Conservation (phyloP, 257 asterid species). For the Rauvolfia tetraphylla region DNA sequence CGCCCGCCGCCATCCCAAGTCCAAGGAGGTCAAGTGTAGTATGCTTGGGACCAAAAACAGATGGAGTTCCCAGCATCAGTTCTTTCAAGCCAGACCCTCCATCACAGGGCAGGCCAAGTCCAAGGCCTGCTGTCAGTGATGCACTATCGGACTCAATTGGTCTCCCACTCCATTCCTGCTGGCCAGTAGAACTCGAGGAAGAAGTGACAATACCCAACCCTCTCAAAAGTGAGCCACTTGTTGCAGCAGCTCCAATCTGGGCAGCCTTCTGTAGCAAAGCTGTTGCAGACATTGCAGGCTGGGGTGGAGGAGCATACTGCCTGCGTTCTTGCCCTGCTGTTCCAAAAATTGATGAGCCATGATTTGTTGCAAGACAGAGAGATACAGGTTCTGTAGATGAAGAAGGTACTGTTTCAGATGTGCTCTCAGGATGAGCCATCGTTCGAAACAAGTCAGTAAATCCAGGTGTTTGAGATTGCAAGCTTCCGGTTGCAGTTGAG, state of each 20-base stretch:
- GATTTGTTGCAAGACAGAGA: slow-evolving; percentile 59
- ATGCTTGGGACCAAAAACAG: slow-evolving; percentile 72
- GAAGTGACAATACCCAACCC: slow-evolving; percentile 56
- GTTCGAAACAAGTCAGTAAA: slow-evolving; percentile 42
- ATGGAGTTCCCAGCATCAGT: slow-evolving; percentile 77
- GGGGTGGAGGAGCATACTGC: slow-evolving; percentile 55
- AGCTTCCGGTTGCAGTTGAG: slow-evolving; percentile 50
- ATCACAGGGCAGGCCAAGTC: slow-evolving; percentile 62
- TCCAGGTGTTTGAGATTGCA: slow-evolving; percentile 45
- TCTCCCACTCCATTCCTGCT: slow-evolving; percentile 44
- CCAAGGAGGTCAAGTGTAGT: slow-evolving; percentile 88
- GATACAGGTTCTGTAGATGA: slow-evolving; percentile 57
- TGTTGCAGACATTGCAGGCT: slow-evolving; percentile 81
- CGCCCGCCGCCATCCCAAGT: slow-evolving; percentile 76
- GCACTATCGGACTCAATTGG: slow-evolving; percentile 39
- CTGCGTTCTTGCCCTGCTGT: slow-evolving; percentile 56
- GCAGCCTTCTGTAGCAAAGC: slow-evolving; percentile 89
- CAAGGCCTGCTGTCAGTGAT: slow-evolving; percentile 49
- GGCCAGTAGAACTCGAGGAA: slow-evolving; percentile 30
- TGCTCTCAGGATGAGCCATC: slow-evolving; percentile 30
- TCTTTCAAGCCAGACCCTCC: slow-evolving; percentile 70
- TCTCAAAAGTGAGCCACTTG: slow-evolving; percentile 61
- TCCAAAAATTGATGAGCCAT: slow-evolving; percentile 50
- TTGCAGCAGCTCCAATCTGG: slow-evolving; percentile 63
- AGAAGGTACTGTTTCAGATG: slow-evolving; percentile 28